phyloP scores from a whole-genome alignment of 2,329 filamentous ascomycete species.

The Tolypocladium nubicola region DNA sequence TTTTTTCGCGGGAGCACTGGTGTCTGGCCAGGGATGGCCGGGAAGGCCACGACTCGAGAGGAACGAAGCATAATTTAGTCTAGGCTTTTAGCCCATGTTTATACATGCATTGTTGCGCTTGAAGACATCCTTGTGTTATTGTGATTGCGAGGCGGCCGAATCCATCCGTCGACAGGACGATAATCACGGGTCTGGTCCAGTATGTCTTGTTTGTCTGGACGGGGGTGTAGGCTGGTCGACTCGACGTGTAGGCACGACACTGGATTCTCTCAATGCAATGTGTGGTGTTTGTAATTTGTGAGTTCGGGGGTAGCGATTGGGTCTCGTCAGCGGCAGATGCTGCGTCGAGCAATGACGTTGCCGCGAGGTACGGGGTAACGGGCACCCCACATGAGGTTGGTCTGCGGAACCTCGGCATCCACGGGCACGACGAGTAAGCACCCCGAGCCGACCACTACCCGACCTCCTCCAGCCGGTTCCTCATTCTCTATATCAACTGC shows the following conservation, averaged over 20 bases:
- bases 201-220: no score
- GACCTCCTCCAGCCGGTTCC: neutral
- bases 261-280: no score
- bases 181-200: neutral
- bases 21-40: neutral
- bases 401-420: neutral
- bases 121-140: neutral
- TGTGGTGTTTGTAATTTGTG: no score
- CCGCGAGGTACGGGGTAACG: neutral
- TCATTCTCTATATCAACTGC: neutral
- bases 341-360: neutral
- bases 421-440: neutral
- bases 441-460: neutral
- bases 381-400: neutral
- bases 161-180: no score
- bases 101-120: constrained; percentile 6
- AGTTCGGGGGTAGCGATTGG: neutral
- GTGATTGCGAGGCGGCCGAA: neutral
- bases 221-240: neutral
- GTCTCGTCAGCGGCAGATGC: neutral
- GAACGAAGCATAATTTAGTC: constrained; percentile 17
- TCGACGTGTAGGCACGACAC: neutral
- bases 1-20: neutral
- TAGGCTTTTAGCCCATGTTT: constrained; percentile 12
- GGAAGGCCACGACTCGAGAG: constrained; percentile 4